A percentile compares a stretch with the other conserved stretches of the same genome.
These are phyloP conservation scores for Calonectria pteridis DNA, from an alignment of 2,329 filamentous ascomycete genomes.

Conservation along the genomic window DNA sequence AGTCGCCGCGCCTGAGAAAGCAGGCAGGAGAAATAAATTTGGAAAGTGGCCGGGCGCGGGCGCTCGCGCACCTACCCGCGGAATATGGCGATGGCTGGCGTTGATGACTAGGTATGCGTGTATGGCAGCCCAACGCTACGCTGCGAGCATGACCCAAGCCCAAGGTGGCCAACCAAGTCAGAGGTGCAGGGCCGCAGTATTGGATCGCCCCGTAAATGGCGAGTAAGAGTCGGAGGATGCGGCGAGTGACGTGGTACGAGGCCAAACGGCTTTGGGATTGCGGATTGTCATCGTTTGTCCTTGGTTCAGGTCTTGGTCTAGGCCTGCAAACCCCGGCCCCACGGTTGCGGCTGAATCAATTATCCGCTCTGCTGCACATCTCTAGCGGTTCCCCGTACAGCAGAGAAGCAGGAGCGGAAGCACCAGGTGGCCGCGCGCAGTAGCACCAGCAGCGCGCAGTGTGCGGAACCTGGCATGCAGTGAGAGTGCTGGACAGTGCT, in stretches of 20 bases:
- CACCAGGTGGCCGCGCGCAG: background rate
- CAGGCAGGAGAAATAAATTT: slow-evolving; percentile 23
- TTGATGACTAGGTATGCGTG: slow-evolving; percentile 7
- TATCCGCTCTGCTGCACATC: slow-evolving; percentile 15
- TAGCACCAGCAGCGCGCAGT: background rate
- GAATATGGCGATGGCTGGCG: slow-evolving; percentile 25
- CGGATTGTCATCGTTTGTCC: slow-evolving; percentile 1
- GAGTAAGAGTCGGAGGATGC: slow-evolving; percentile 6
- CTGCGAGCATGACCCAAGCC: background rate
- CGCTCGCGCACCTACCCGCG: slow-evolving; percentile 25
- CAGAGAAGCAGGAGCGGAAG: background rate
- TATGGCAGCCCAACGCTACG: slow-evolving; percentile 30
- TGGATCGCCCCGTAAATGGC: slow-evolving; percentile 28
- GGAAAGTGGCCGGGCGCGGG: slow-evolving; percentile 27
- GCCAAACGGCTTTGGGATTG: slow-evolving; percentile 12
- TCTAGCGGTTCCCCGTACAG: background rate
- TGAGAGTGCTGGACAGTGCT: background rate
- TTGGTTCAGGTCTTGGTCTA: background rate
- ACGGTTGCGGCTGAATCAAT: slow-evolving; percentile 31
- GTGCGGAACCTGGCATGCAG: background rate
- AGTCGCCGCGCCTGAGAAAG: slow-evolving; percentile 20
- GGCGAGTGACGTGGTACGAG: slow-evolving; percentile 21
- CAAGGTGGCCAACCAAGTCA: slow-evolving; percentile 19
- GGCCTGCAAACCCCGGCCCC: slow-evolving; percentile 14
- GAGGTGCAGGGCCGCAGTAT: slow-evolving; percentile 12